Percentiles rank a stretch among this genome's conserved stretches.
These are phyloP conservation scores for Colletotrichum incanum DNA, from an alignment of 2,329 filamentous ascomycete species.

Conservation along the genomic window DNA sequence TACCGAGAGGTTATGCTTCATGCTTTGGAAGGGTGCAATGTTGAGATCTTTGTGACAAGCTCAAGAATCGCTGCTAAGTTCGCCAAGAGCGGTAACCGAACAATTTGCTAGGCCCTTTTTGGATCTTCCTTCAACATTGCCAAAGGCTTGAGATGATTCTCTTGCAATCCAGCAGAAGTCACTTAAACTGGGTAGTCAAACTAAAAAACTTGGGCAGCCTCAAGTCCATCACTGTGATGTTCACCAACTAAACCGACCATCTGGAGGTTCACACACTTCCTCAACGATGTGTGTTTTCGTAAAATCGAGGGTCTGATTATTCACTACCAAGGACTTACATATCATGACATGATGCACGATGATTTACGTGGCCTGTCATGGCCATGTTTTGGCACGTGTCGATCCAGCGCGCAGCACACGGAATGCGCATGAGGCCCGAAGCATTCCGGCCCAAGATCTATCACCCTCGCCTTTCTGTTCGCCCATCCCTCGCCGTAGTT, in stretches of 20 bases:
- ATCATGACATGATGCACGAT: conserved; percentile 33
- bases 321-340: background rate
- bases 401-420: conserved; percentile 43
- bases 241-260: background rate
- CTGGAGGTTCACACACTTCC: background rate
- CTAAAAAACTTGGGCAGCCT: too few relatives aligned
- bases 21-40: too few relatives aligned
- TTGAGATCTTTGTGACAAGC: too few relatives aligned
- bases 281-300: background rate
- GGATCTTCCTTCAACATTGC: too few relatives aligned
- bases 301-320: background rate
- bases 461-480: conserved; percentile 45
- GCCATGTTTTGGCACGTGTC: conserved; percentile 29
- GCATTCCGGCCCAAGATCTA: conserved; percentile 39
- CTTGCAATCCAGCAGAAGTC: too few relatives aligned
- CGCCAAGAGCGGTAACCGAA: too few relatives aligned
- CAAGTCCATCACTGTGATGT: too few relatives aligned
- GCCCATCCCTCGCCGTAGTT: conserved; percentile 49
- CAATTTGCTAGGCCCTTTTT: too few relatives aligned
- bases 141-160: too few relatives aligned
- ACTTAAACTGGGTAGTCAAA: too few relatives aligned
- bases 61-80: too few relatives aligned
- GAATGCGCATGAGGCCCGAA: conserved; percentile 41
- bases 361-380: conserved; percentile 3
- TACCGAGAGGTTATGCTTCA: too few relatives aligned